These are phyloP conservation scores for Quillaja saponaria DNA, from an alignment of 306 rosid genomes.

Conservation along the genomic window DNA sequence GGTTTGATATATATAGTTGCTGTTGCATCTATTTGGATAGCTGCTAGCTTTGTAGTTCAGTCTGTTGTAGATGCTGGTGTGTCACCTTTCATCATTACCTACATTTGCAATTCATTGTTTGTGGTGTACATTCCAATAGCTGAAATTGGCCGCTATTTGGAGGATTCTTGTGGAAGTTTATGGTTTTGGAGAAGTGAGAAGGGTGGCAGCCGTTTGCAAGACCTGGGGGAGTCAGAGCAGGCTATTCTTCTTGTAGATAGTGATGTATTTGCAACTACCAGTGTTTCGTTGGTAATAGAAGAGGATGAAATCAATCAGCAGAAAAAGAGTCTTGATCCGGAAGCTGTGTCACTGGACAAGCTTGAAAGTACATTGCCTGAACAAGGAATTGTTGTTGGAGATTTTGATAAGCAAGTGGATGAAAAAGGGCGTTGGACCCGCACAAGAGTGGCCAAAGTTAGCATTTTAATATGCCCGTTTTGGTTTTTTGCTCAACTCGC, in stretches of 20 bases:
- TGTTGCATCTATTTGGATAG: conserved; percentile 95
- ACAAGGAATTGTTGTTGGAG: conserved; percentile 25
- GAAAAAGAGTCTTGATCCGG: conserved; percentile 26
- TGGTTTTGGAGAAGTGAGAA: conserved; percentile 58
- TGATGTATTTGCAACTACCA: conserved; percentile 22
- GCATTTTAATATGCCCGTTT: conserved; percentile 80
- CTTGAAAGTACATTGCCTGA: conserved; percentile 25
- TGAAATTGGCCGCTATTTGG: conserved; percentile 74
- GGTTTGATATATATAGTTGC: conserved; percentile 77
- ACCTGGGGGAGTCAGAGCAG: conserved; percentile 60
- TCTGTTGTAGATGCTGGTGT: conserved; percentile 93
- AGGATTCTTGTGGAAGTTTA: conserved; percentile 55
- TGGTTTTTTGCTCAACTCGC: conserved; percentile 95
- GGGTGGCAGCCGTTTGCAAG: conserved; percentile 25
- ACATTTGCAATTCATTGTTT: conserved; percentile 89
- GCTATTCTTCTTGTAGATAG: conserved; percentile 58
- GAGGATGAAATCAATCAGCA: conserved; percentile 33
- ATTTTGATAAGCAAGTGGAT: conserved; percentile 51
- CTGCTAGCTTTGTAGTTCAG: conserved; percentile 97
- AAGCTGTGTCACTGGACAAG: conserved; percentile 13
- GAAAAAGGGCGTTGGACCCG: conserved; percentile 91
- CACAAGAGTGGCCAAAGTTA: conserved; percentile 78
- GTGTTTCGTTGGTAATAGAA: conserved; percentile 41
- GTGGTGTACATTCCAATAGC: conserved; percentile 83
- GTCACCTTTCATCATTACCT: conserved; percentile 86